Base-by-base conservation (phyloP, 2,329 filamentous ascomycete species). In the Cercospora nicotianae region DNA sequence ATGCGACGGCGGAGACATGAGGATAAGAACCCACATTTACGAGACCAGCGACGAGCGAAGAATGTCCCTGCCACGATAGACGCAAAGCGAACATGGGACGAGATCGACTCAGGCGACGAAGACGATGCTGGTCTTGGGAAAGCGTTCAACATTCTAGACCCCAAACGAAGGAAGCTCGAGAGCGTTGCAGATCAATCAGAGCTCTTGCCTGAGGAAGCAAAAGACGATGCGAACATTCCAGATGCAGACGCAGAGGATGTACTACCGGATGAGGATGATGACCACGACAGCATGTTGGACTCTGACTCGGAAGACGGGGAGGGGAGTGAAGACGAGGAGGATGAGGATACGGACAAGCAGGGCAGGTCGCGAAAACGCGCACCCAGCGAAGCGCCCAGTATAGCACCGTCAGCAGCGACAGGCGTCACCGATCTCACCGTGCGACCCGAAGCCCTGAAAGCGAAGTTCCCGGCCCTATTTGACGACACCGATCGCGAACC, bases 1-100 rank as follows among this genome's bases (percentile, higher is more conserved):
- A 90, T 93, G 78, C 87, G 87, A 60, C 86, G 92, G 68, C 93
- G 92, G 81, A 92, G 91, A 81, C 91, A 94, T 76, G 95, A 99
- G 80, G 87, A 90, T 71, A 91, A 90, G 79, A 88, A 97, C 75
- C 94, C 94, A 1, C 86, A 88, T 67, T 81, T 97, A 68, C 88
- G 89, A 73, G 88, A 87, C 69, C 87, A 90, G 72, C 87, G 95
- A 74, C 83, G 94, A 69, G 89, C 88, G 68, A 88, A 87, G 72
- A 97, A 97, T 81, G 86, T 93, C 53, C 91, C 95, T 0, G 80
- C 87, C 64, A 96, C 93, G 0, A 86, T 97, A 67, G 94, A 97
- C 75, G 87, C 89, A 75, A 97, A 97, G 83, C 88, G 95, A 78
- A 89, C 92, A 33, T 98, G 93, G 92, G 94, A 97, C 75, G 78